phyloP scores from a whole-genome alignment of 164 flowering plant genomes.

The Macadamia integrifolia region DNA sequence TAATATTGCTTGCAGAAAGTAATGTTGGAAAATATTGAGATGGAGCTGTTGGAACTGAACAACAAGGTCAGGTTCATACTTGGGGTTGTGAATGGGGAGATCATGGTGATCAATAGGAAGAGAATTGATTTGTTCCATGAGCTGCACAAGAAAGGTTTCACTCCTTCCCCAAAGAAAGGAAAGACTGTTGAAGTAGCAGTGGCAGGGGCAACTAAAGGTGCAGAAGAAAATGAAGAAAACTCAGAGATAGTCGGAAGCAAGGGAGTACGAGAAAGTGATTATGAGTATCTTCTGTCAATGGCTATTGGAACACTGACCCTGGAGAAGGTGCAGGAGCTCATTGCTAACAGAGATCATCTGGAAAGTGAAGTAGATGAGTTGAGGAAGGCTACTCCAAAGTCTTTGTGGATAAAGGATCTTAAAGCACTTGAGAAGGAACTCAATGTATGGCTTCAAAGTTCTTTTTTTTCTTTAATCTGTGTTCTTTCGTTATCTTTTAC shows the following conservation, averaged over 20 bases:
- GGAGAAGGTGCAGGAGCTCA: constrained; percentile 76
- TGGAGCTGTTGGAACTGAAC: constrained; percentile 55
- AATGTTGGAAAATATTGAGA: constrained; percentile 51
- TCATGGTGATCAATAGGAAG: constrained; percentile 78
- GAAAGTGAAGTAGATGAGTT: constrained; percentile 50
- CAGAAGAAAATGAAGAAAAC: constrained; percentile 55
- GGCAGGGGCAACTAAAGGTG: constrained; percentile 45
- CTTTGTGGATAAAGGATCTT: constrained; percentile 78
- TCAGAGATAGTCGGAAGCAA: constrained; percentile 17
- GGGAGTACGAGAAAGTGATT: constrained; percentile 51
- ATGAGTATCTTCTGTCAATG: constrained; percentile 79
- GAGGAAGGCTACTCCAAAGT: constrained; percentile 42
- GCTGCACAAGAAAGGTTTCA: constrained; percentile 69
- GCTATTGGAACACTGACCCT: constrained; percentile 71
- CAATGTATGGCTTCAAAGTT: constrained; percentile 35
- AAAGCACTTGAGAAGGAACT: constrained; percentile 56
- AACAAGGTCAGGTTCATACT: constrained; percentile 87
- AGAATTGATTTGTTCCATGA: constrained; percentile 68
- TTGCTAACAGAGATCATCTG: constrained; percentile 48
- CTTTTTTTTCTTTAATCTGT: no score
- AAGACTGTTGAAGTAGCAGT: constrained; percentile 42
- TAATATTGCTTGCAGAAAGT: constrained; percentile 46
- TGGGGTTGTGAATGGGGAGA: constrained; percentile 72
- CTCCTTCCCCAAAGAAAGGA: constrained; percentile 69
- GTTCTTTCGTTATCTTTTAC: not conserved